Base-by-base conservation (phyloP, 2,329 filamentous ascomycete species). In the Tricladium varicosporioides region DNA sequence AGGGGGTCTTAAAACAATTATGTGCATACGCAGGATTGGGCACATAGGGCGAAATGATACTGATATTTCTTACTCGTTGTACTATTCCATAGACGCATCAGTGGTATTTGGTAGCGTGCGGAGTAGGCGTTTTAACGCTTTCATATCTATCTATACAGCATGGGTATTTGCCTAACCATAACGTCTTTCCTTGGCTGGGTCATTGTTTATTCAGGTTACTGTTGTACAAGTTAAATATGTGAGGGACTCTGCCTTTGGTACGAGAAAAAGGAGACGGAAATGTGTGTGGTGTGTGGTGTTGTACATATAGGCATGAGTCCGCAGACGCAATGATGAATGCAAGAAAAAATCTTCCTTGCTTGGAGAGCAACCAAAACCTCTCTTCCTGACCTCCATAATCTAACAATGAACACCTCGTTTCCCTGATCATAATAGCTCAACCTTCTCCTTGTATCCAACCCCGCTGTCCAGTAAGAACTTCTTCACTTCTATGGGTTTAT, bases 1-100 rank as follows among this genome's bases (percentile, higher is more conserved):
- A 84, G 50, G 83, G 82, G 62, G 85, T 92, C 64, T 73, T 92
- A 59, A 84, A 84, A 66, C 84, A 91, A 65, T 72, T 92, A 58
- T 84, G 87, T 67, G 80, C 82, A 49, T 88, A 84, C 73, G 82
- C 82, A 46, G 78, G 75, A 47, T 70, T 86, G 58, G 80, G 78
- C 55, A 75, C 74, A 62, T 67, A 59, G 63, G 48, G 31, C 51
- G 53, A 51, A 27, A 49, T 13, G 43, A 15, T 47, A 47, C 60
- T 65, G 53, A 56, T 52, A 58, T 66, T 67, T 62, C 58, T 63
- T 62, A 53, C 53, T 62, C 48, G 53, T 64, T 65, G 65, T 67
- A 68, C 57, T 60, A 63, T 65, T 65, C 56, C 60, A 66, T 69
- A 69, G 68, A 69, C 65, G 64, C 64, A 68, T 66, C 53, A 57